phyloP scores from a whole-genome alignment of 257 asterid genomes.

The Solanum arcanum region DNA sequence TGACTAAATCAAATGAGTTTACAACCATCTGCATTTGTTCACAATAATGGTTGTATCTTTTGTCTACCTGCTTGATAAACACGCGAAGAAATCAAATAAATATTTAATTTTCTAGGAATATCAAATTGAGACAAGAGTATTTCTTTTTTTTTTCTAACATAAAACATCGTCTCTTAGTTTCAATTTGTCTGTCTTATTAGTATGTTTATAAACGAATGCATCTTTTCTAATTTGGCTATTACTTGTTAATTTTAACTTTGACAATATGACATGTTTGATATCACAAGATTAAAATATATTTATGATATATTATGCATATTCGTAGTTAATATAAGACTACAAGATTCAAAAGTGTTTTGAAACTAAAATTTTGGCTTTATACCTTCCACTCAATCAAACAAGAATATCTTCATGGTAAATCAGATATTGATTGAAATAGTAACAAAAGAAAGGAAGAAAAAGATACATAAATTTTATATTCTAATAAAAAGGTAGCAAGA shows the following conservation, averaged over 20 bases:
- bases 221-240: background rate
- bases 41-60: conserved; percentile 86
- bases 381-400: background rate
- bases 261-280: background rate
- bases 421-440: background rate
- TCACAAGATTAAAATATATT: background rate
- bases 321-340: background rate
- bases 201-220: background rate
- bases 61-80: conserved; percentile 55
- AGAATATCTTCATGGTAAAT: background rate
- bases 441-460: background rate
- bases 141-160: background rate
- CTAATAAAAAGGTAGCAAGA: background rate
- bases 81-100: background rate
- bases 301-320: background rate
- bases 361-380: background rate
- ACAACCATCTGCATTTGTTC: conserved; percentile 99
- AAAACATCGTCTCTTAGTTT: background rate
- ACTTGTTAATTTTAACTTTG: background rate
- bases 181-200: background rate
- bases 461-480: background rate
- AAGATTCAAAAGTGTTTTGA: background rate
- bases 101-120: background rate
- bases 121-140: background rate
- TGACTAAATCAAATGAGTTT: conserved; percentile 83